A percentile compares a stretch with the other conserved stretches of the same genome.
Conservation (phyloP, 148 eudicot genomes). For the Camellia japonica region DNA sequence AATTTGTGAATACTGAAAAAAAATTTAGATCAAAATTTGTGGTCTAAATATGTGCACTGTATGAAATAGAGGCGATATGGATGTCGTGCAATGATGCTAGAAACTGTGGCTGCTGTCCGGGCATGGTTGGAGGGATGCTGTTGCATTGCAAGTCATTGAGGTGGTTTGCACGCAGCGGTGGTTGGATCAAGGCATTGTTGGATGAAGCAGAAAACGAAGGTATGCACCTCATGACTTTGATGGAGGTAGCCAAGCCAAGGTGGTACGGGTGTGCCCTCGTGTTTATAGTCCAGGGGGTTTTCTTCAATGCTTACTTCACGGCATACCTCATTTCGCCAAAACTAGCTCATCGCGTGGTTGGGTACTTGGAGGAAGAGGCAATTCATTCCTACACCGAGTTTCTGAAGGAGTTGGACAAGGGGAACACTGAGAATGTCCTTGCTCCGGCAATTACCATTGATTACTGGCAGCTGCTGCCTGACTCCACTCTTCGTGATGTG, state of each 20-base stretch:
- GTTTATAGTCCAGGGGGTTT: conserved; percentile 5
- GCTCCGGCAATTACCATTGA: conserved; percentile 11
- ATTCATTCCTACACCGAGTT: conserved; percentile 11
- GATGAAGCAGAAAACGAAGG: conserved; percentile 10
- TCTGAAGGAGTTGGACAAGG: conserved; percentile 3
- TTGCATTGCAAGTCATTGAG: conserved; percentile 3
- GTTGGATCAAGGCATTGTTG: conserved; percentile 5
- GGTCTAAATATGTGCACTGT: too few relatives aligned
- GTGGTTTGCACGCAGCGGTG: conserved; percentile 13
- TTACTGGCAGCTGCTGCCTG: conserved; percentile 1
- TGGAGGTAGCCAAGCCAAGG: background rate
- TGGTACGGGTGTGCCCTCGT: conserved; percentile 15
- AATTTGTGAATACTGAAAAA: too few relatives aligned
- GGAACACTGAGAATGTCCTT: background rate
- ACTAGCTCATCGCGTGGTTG: background rate
- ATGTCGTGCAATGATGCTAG: conserved; percentile 9
- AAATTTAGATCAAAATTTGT: too few relatives aligned
- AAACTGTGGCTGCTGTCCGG: conserved; percentile 9
- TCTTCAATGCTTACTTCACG: conserved; percentile 14
- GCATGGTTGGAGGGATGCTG: conserved; percentile 14
- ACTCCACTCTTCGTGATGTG: background rate
- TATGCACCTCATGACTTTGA: conserved; percentile 15
- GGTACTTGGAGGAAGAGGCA: conserved; percentile 15
- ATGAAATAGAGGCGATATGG: background rate
- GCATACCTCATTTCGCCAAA: conserved; percentile 4